Evolutionary conservation across 495 filamentous ascomycete genomes (phyloP).

Genomic region (Penicillium maclennaniae): DNA sequence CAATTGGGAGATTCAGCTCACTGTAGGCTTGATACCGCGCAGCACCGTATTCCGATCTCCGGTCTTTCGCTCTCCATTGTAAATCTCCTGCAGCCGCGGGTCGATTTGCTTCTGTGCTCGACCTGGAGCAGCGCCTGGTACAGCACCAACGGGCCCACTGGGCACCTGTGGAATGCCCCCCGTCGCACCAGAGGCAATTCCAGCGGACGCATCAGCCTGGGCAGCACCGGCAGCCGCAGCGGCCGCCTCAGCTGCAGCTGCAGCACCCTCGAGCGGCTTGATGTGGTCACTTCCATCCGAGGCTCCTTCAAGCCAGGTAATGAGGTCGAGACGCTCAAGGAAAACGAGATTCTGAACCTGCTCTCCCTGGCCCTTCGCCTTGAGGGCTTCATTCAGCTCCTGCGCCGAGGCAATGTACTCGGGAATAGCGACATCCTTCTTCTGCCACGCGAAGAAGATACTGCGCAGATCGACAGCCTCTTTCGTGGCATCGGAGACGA

Average conservation of each 20-base stretch:
- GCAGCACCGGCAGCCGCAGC: constrained; percentile 42
- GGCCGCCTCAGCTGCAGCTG: constrained; percentile 48
- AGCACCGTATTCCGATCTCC: constrained; percentile 88
- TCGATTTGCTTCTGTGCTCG: constrained; percentile 61
- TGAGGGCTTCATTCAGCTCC: constrained; percentile 75
- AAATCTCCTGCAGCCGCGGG: constrained; percentile 79
- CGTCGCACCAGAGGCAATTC: constrained; percentile 41
- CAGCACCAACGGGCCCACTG: constrained; percentile 48
- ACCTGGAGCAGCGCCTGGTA: constrained; percentile 49
- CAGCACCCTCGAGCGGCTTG: constrained; percentile 67
- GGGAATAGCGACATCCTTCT: constrained; percentile 80
- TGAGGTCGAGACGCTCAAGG: constrained; percentile 82
- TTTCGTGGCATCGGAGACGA: constrained; percentile 58
- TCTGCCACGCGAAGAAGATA: constrained; percentile 92
- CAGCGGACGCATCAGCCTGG: constrained; percentile 33
- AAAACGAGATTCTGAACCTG: constrained; percentile 80
- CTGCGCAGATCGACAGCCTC: constrained; percentile 81
- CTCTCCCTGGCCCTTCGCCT: constrained; percentile 44
- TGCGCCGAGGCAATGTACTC: constrained; percentile 85
- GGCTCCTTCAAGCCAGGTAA: constrained; percentile 86
- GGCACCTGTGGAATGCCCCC: constrained; percentile 37
- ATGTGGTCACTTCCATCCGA: constrained; percentile 90
- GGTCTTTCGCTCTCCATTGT: constrained; percentile 83
- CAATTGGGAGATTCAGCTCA: constrained; percentile 39
- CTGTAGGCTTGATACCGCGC: constrained; percentile 84